Evolutionary conservation across 108 stramenopile species (phyloP).

Genomic region (Aurantiochytrium sp.): DNA sequence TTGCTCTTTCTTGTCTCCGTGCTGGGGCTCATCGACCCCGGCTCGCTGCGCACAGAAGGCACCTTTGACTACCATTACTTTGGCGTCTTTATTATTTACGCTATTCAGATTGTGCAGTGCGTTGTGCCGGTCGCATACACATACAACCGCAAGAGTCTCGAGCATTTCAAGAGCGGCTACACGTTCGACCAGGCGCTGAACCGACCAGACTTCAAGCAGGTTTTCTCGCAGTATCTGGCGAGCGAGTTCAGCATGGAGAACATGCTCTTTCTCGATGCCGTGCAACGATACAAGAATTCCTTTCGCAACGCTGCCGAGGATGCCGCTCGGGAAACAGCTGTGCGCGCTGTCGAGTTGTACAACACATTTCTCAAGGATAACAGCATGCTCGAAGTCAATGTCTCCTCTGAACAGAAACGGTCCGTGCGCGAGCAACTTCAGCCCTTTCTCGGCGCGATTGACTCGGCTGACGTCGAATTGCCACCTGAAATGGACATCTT

Average conservation of each 20-base stretch:
- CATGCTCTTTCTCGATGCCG: slow-evolving; percentile 8
- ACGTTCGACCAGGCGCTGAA: background rate
- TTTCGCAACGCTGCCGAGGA: background rate
- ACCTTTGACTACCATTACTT: background rate
- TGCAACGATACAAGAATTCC: background rate
- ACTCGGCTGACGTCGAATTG: background rate
- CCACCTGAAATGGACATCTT: background rate
- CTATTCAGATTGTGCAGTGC: background rate
- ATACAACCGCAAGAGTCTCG: background rate
- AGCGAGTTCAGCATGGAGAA: background rate
- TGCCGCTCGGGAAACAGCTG: background rate
- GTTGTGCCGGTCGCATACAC: background rate
- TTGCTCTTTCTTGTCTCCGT: background rate
- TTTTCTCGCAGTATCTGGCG: background rate
- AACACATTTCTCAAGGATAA: background rate
- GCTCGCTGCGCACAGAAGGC: background rate
- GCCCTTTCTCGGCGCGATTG: background rate
- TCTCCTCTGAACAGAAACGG: background rate
- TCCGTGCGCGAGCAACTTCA: background rate
- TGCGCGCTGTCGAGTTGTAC: background rate
- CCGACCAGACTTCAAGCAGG: background rate
- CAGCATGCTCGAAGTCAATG: background rate
- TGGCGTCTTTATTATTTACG: background rate
- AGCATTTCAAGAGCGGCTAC: background rate
- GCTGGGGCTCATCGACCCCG: background rate